Evolutionary conservation across 2,329 filamentous ascomycete species (phyloP).

Genomic region (Delphinella strobiligena): DNA sequence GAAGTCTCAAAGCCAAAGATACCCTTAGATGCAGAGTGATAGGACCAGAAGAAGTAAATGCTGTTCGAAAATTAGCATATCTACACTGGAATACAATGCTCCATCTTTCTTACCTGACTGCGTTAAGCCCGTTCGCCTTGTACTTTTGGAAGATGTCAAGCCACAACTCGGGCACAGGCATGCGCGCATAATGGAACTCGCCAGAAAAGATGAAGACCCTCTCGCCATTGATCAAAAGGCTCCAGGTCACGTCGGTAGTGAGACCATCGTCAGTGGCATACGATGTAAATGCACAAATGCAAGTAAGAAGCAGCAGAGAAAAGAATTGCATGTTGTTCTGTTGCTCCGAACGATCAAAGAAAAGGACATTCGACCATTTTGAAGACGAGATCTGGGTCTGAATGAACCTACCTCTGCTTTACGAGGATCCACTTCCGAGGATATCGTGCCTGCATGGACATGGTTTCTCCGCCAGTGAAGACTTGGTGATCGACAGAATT

Average conservation of each 20-base stretch:
- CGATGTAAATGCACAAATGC: not conserved
- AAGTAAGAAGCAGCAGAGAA: not conserved
- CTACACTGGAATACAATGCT: not conserved
- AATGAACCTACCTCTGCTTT: too few relatives aligned
- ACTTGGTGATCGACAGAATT: too few relatives aligned
- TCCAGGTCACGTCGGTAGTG: slow-evolving; percentile 40
- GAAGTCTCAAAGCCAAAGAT: slow-evolving; percentile 37
- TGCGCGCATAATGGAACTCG: slow-evolving; percentile 42
- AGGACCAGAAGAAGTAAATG: slow-evolving; percentile 19
- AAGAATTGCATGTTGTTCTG: not conserved
- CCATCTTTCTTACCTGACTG: slow-evolving; percentile 21
- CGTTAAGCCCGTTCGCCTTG: slow-evolving; percentile 39
- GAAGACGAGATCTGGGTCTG: too few relatives aligned
- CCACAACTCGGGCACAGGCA: slow-evolving; percentile 40
- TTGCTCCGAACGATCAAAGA: too few relatives aligned
- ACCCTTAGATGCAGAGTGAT: slow-evolving; percentile 14
- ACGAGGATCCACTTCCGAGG: too few relatives aligned
- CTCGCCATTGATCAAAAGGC: slow-evolving; percentile 39
- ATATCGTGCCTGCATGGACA: too few relatives aligned
- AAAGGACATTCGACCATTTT: too few relatives aligned
- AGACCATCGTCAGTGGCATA: slow-evolving; percentile 7
- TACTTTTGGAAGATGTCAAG: slow-evolving; percentile 40
- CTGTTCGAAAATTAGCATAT: slow-evolving; percentile 12
- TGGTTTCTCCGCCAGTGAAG: too few relatives aligned
- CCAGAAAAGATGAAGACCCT: slow-evolving; percentile 41